Evolutionary conservation across 768 basidiomycete species (phyloP), one percentile per base, ranked within the genome.

Genomic region (Gautieria morchelliformis): DNA sequence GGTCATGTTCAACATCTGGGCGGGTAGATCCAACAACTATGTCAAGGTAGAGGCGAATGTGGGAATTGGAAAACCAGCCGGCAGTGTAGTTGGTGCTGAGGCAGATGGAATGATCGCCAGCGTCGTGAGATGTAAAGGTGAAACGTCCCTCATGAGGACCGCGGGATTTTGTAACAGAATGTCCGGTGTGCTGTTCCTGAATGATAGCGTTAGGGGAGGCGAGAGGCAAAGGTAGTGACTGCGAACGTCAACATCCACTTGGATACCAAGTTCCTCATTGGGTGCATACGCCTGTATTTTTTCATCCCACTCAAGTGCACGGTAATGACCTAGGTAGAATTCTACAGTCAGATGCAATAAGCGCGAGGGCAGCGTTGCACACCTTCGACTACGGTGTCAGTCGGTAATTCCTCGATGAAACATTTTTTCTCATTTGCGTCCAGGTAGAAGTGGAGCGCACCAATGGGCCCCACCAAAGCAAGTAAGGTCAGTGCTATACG

Each of bases 41-140:
- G 66, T 98, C 96, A 63, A 99, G 83, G 74, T 97, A 88, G 59
- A 99, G 82, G 47, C 91, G 90, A 60, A 99, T 89, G 69, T 97
- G 94, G 2, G 90, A 83, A 65, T 75, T 79, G 57, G 80, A 78
- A 70, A 89, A 89, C 92, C 90, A 95, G 15, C 89, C 82, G 2
- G 74, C 71, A 30, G 91, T 85, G 71, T 92, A 87, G 70, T 95
- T 95, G 19, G 91, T 89, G 6, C 90, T 90, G 51, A 98, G 81
- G 68, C 96, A 99, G 67, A 99, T 96, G 53, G 89, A 85, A 74
- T 99, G 96, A 75, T 98, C 96, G 49, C 94, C 94, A 30, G 94
- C 80, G 59, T 94, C 92, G 68, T 96, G 93, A 5, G 95, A 96
- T 27, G 96, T 97, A 67, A 99, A 99, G 0, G 96, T 98, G 74